Evolutionary conservation across 371 early-diverging fungal species (phyloP).

Genomic region (Saksenaea oblongispora): DNA sequence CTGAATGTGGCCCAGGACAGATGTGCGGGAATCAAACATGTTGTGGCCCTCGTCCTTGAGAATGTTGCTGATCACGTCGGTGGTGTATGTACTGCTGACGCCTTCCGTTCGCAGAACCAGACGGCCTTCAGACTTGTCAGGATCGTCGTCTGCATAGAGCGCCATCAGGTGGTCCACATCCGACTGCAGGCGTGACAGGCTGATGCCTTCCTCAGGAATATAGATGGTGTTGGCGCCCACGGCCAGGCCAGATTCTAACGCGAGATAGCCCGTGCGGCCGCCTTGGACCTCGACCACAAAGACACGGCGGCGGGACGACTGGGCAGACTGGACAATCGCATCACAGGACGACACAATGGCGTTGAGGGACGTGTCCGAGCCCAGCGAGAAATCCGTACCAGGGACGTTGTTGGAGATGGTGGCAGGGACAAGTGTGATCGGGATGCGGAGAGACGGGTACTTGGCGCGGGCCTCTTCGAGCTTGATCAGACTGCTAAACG

Average conservation of each 20-base stretch:
- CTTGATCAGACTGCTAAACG: conserved; percentile 77
- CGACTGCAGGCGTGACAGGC: conserved; percentile 73
- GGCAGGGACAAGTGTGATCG: conserved; percentile 95
- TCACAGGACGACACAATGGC: conserved; percentile 94
- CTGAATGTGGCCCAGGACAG: conserved; percentile 96
- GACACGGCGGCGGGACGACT: conserved; percentile 88
- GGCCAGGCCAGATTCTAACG: conserved; percentile 89
- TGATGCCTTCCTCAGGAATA: conserved; percentile 94
- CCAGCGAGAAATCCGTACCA: conserved; percentile 96
- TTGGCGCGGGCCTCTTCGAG: conserved; percentile 70
- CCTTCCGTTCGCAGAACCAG: conserved; percentile 84
- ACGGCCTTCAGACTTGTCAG: conserved; percentile 78
- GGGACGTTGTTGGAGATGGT: conserved; percentile 99
- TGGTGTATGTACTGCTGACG: conserved; percentile 85
- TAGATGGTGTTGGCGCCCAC: conserved; percentile 94
- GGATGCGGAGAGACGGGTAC: conserved; percentile 91
- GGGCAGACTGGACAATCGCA: conserved; percentile 90
- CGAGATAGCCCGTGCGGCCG: conserved; percentile 95
- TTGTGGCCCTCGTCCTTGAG: conserved; percentile 93
- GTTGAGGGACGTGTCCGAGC: conserved; percentile 97
- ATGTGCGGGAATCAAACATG: conserved; percentile 90
- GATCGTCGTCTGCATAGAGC: conserved; percentile 74
- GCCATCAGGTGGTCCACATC: conserved; percentile 83
- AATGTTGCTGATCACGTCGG: conserved; percentile 87
- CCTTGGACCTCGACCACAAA: conserved; percentile 99